Evolutionary conservation across 2,329 filamentous ascomycete genomes (phyloP).

Genomic region (Reticulascus tulasneorum): DNA sequence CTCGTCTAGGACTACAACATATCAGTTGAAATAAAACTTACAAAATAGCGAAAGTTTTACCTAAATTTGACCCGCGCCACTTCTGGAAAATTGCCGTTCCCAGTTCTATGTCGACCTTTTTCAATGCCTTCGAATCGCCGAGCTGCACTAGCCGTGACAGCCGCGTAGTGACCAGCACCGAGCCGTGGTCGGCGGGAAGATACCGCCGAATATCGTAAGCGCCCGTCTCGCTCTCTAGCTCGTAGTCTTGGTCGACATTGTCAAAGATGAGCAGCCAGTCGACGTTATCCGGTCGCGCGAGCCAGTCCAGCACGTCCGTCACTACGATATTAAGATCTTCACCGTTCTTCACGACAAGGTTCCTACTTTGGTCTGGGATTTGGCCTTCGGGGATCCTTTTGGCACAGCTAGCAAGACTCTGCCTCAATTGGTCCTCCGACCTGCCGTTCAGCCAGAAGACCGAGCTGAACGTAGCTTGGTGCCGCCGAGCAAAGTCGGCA

Average conservation of each 20-base stretch:
- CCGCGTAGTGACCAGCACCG: conserved; percentile 23
- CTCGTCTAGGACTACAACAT: conserved; percentile 11
- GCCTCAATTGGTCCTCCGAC: conserved; percentile 22
- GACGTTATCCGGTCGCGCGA: conserved; percentile 19
- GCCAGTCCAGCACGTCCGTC: conserved; percentile 21
- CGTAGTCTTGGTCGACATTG: conserved; percentile 26
- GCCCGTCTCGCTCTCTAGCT: conserved; percentile 11
- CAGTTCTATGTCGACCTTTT: conserved; percentile 17
- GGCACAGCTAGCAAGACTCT: conserved; percentile 20
- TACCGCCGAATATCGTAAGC: conserved; percentile 20
- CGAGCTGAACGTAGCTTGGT: conserved; percentile 20
- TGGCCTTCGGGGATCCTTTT: conserved; percentile 18
- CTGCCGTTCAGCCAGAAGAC: conserved; percentile 28
- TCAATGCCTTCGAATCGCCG: conserved; percentile 17
- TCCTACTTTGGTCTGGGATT: too few species aligned
- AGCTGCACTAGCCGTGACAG: conserved; percentile 17
- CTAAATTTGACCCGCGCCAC: conserved; percentile 17
- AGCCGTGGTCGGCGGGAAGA: conserved; percentile 21
- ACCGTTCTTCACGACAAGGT: too few species aligned
- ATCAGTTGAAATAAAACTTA: conserved; percentile 4
- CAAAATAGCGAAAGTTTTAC: conserved; percentile 11
- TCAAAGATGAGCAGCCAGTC: conserved; percentile 30
- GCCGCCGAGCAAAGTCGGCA: not conserved
- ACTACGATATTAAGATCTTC: conserved; percentile 15
- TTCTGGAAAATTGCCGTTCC: conserved; percentile 21